Conservation (phyloP, 2,329 filamentous ascomycete genomes). For the Plectosphaerella sp. region DNA sequence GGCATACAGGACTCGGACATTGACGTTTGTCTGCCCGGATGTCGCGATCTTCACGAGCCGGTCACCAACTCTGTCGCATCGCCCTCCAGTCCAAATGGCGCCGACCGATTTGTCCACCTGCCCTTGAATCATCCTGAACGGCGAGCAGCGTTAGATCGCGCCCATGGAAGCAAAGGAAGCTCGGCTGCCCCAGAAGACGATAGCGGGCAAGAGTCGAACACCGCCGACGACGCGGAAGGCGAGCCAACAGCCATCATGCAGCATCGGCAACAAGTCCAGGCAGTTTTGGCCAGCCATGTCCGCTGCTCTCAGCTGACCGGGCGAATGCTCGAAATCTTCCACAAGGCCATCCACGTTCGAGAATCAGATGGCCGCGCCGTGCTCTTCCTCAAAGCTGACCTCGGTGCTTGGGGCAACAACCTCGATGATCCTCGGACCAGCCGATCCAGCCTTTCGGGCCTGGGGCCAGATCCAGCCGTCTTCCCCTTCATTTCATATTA, state of each 20-base stretch:
- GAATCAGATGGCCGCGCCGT: constrained; percentile 2
- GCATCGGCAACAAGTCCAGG: constrained; percentile 5
- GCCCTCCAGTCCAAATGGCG: not conserved
- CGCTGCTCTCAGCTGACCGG: constrained; percentile 4
- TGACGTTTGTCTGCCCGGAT: constrained; percentile 28
- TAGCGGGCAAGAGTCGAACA: not conserved
- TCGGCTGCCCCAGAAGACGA: not conserved
- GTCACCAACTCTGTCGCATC: not conserved
- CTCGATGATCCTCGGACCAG: not conserved
- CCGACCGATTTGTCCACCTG: constrained; percentile 4
- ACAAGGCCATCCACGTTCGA: constrained; percentile 7
- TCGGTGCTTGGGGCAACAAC: constrained; percentile 7
- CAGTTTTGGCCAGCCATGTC: constrained; percentile 5
- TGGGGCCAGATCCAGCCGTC: constrained; percentile 3
- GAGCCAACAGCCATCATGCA: not conserved
- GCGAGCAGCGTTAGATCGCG: not conserved
- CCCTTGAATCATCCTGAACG: constrained; percentile 6
- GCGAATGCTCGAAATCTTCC: constrained; percentile 7
- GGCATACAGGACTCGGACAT: constrained; percentile 29
- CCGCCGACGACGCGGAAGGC: not conserved
- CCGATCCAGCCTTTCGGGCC: not conserved
- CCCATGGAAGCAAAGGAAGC: not conserved
- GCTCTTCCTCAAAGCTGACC: constrained; percentile 8
- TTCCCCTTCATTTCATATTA: constrained; percentile 17
- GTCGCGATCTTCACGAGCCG: constrained; percentile 18